These are phyloP conservation scores for Fragilariopsis cylindrus DNA, from an alignment of 108 stramenopile genomes.

Conservation along the genomic window DNA sequence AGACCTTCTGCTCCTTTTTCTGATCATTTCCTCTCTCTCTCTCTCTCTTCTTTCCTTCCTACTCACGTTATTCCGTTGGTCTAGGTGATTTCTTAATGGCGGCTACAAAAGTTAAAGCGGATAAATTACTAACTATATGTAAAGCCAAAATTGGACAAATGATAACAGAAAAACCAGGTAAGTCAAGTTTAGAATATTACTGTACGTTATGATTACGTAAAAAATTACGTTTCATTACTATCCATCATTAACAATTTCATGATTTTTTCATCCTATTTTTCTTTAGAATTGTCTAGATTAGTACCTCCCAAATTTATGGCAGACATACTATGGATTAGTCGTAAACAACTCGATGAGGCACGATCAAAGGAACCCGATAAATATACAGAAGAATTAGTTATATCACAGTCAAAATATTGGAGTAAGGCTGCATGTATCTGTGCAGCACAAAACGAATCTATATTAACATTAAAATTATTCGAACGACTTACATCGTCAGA, in stretches of 20 bases:
- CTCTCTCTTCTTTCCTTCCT: too few relatives aligned
- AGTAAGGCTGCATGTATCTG: slow-evolving; percentile 39
- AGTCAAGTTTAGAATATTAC: too few relatives aligned
- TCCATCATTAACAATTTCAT: too few relatives aligned
- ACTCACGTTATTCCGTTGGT: too few relatives aligned
- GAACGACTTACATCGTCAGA: slow-evolving; percentile 24
- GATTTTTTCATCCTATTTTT: too few relatives aligned
- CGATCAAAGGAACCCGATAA: slow-evolving; percentile 22
- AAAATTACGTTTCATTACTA: too few relatives aligned
- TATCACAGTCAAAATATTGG: slow-evolving; percentile 30
- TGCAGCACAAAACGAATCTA: slow-evolving; percentile 24
- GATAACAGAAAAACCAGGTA: slow-evolving; percentile 31
- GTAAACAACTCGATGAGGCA: slow-evolving; percentile 27
- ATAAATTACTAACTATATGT: slow-evolving; percentile 21
- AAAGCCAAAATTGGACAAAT: slow-evolving; percentile 39
- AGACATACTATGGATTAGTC: slow-evolving; percentile 24
- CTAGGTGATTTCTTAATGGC: slow-evolving; percentile 25
- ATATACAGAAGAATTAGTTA: slow-evolving; percentile 15
- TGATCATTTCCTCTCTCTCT: too few relatives aligned
- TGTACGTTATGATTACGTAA: too few relatives aligned
- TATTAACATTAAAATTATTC: slow-evolving; percentile 24
- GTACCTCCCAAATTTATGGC: slow-evolving; percentile 35
- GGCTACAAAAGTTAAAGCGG: slow-evolving; percentile 27
- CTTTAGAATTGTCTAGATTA: slow-evolving; percentile 19
- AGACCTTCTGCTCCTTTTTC: too few relatives aligned